A percentile compares a stretch with the other conserved stretches of the same genome.
phyloP scores from a whole-genome alignment of 192 early-diverging fungal species.

The Backusella liffmaniae region DNA sequence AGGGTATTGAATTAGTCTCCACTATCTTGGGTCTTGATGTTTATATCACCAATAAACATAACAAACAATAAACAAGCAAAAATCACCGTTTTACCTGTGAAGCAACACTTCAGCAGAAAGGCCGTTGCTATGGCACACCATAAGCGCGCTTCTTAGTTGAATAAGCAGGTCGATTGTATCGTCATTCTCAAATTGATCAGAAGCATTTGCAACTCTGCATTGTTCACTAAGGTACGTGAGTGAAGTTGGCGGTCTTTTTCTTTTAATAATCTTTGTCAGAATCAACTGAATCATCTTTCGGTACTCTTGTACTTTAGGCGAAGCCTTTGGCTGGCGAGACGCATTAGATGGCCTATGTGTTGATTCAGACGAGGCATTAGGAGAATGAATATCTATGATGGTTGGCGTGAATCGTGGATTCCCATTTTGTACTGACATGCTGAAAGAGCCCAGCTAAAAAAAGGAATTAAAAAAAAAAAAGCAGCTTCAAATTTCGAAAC shows the following conservation, averaged over 20 bases:
- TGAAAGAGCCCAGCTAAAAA: background rate
- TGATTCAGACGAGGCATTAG: background rate
- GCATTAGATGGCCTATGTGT: background rate
- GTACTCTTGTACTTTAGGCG: conserved; percentile 27
- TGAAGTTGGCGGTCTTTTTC: conserved; percentile 29
- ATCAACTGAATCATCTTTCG: conserved; percentile 31
- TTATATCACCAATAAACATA: background rate
- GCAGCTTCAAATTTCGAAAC: background rate
- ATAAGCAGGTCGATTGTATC: conserved; percentile 30
- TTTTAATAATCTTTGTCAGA: conserved; percentile 25
- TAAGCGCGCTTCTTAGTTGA: conserved; percentile 24
- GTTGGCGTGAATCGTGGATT: background rate
- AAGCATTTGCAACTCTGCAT: background rate
- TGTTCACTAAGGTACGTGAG: conserved; percentile 9
- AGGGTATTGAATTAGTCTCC: background rate
- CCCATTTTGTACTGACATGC: conserved; percentile 4
- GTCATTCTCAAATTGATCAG: conserved; percentile 31
- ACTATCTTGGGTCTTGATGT: background rate
- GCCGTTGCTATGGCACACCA: conserved; percentile 5
- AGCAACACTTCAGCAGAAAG: conserved; percentile 7
- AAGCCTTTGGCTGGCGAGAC: conserved; percentile 10
- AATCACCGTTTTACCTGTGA: conserved; percentile 15
- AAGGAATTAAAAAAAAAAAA: background rate
- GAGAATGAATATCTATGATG: conserved; percentile 13
- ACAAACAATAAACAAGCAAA: conserved; percentile 4